phyloP scores from a whole-genome alignment of 2,329 filamentous ascomycete species.

The Cryoendolithus antarcticus region DNA sequence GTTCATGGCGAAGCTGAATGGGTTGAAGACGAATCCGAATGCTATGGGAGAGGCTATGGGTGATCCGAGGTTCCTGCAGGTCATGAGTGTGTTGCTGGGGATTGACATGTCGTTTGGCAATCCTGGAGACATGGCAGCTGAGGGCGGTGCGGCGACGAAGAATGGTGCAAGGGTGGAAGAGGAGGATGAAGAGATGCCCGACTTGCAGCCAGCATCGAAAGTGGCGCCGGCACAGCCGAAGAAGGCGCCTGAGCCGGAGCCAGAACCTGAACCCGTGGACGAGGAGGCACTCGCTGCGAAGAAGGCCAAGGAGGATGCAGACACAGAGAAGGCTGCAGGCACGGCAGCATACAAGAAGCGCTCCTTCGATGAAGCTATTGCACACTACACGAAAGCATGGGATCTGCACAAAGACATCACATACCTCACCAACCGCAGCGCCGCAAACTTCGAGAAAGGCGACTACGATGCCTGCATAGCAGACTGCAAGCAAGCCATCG shows the following conservation, averaged over 20 bases:
- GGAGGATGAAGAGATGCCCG: conserved; percentile 69
- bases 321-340: conserved; percentile 86
- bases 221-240: conserved; percentile 35
- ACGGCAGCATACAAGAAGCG: conserved; percentile 98
- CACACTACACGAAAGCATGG: conserved; percentile 92
- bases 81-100: conserved; percentile 85
- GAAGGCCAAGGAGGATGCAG: conserved; percentile 83
- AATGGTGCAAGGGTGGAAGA: conserved; percentile 23
- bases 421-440: conserved; percentile 91
- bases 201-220: conserved; percentile 34
- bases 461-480: conserved; percentile 83
- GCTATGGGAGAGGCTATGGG: conserved; percentile 68
- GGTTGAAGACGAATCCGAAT: conserved; percentile 68
- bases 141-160: conserved; percentile 23
- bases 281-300: conserved; percentile 75
- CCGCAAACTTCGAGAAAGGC: conserved; percentile 90
- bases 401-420: conserved; percentile 91
- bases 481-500: conserved; percentile 73
- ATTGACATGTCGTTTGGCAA: conserved; percentile 72
- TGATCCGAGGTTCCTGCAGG: conserved; percentile 85
- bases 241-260: conserved; percentile 52
- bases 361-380: conserved; percentile 87
- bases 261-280: conserved; percentile 57
- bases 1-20: conserved; percentile 85
- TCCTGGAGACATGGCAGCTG: conserved; percentile 31